Evolutionary conservation across 192 early-diverging fungal genomes (phyloP).

Genomic region (Coemansia sp.): DNA sequence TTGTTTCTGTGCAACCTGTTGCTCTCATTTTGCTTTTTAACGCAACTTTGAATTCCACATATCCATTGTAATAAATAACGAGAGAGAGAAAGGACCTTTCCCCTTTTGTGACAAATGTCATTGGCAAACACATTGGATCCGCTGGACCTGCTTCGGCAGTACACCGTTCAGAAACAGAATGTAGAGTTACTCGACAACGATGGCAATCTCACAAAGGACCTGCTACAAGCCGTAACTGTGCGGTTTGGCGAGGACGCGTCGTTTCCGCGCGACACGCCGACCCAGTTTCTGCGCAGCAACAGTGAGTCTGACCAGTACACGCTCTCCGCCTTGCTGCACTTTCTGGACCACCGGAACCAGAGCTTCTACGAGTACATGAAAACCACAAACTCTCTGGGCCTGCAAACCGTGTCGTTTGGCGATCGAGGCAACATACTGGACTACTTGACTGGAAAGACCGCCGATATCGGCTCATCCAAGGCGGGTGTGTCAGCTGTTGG

Average conservation of each 20-base stretch:
- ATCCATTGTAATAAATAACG: not conserved
- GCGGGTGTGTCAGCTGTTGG: not conserved
- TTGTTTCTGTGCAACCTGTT: not conserved
- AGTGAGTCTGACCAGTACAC: slow-evolving; percentile 66
- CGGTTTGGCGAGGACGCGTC: slow-evolving; percentile 61
- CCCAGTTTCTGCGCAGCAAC: slow-evolving; percentile 58
- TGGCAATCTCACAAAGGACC: slow-evolving; percentile 41
- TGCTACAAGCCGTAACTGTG: slow-evolving; percentile 55
- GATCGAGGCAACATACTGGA: slow-evolving; percentile 71
- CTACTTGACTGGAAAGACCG: slow-evolving; percentile 66
- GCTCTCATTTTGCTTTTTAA: no score
- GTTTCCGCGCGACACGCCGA: slow-evolving; percentile 61
- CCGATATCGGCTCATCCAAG: slow-evolving; percentile 13
- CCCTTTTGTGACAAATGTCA: not conserved
- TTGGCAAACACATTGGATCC: slow-evolving; percentile 35
- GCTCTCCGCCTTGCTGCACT: slow-evolving; percentile 70
- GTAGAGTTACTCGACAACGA: slow-evolving; percentile 54
- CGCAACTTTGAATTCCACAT: no score
- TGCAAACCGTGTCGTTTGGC: slow-evolving; percentile 70
- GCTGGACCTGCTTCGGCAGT: slow-evolving; percentile 62
- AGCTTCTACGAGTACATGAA: slow-evolving; percentile 76
- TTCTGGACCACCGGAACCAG: slow-evolving; percentile 62
- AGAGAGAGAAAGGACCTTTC: not conserved
- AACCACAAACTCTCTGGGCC: slow-evolving; percentile 57
- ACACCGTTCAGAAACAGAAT: slow-evolving; percentile 57